phyloP scores from a whole-genome alignment of 73 alveolate species.

The Tetrahymena malaccensis region DNA sequence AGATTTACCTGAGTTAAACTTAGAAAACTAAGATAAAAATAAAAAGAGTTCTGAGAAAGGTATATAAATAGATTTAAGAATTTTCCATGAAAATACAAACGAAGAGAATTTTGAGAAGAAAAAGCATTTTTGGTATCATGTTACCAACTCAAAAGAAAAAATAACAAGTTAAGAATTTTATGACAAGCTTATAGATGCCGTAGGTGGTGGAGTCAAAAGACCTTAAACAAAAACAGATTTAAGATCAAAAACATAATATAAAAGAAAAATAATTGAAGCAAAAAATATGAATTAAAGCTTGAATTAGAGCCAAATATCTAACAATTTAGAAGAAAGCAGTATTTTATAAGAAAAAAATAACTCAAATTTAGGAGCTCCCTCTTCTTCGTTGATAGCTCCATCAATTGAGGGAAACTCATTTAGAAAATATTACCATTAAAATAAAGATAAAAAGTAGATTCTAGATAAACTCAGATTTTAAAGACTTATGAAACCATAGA shows the following conservation, averaged over 20 bases:
- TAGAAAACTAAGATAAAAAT: not conserved
- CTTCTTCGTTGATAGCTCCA: not conserved
- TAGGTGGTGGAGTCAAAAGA: not conserved
- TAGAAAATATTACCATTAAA: not conserved
- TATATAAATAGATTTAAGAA: not conserved
- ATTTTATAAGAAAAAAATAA: not conserved
- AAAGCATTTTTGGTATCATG: not conserved
- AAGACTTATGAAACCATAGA: not conserved
- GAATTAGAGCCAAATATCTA: not conserved
- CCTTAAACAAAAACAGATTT: not conserved
- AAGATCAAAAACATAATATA: not conserved
- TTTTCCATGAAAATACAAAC: not conserved
- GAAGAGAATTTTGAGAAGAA: not conserved
- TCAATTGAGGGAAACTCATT: not conserved
- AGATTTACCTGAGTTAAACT: not conserved
- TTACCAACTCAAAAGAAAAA: not conserved
- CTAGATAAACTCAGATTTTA: not conserved
- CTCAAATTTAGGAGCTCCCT: not conserved
- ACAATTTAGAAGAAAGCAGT: not conserved
- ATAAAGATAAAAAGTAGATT: not conserved
- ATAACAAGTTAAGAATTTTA: not conserved
- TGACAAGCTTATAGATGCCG: not conserved
- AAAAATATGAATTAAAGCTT: not conserved
- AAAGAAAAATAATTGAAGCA: not conserved
- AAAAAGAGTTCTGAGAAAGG: not conserved